These are phyloP conservation scores for Copromyces sp. DNA, from an alignment of 495 filamentous ascomycete genomes.

Conservation along the genomic window DNA sequence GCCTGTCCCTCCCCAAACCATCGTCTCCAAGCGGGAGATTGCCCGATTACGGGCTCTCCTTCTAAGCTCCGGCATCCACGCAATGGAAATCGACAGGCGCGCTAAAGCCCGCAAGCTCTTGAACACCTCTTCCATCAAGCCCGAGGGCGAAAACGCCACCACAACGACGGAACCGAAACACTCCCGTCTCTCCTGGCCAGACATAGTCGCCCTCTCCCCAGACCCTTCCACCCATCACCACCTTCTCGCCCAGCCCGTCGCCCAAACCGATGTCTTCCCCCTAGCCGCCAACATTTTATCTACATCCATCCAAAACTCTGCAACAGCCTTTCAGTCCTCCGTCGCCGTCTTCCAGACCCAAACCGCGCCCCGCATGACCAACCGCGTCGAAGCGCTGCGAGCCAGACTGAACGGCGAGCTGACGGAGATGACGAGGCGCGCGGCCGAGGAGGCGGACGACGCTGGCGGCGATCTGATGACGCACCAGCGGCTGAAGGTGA, in stretches of 20 bases:
- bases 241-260: conserved; percentile 35
- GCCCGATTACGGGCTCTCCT: conserved; percentile 64
- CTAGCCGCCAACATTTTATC: conserved; percentile 57
- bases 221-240: conserved; percentile 8
- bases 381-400: conserved; percentile 27
- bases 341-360: conserved; percentile 31
- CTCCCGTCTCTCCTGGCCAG: conserved; percentile 17
- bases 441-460: conserved; percentile 67
- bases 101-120: conserved; percentile 38
- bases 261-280: conserved; percentile 54
- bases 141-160: conserved; percentile 1
- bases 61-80: conserved; percentile 76
- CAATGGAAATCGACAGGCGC: conserved; percentile 61
- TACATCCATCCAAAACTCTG: conserved; percentile 43
- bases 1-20: conserved; percentile 21
- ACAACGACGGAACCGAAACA: not conserved
- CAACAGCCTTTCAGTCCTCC: conserved; percentile 42
- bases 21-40: conserved; percentile 54
- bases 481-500: conserved; percentile 62
- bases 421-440: conserved; percentile 48
- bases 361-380: conserved; percentile 23
- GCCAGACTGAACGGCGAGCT: conserved; percentile 27
- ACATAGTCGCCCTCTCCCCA: conserved; percentile 23
- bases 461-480: conserved; percentile 64
- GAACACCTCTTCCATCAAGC: conserved; percentile 1